Percentiles rank a stretch among this genome's conserved stretches.
These are phyloP conservation scores for Agrocybe chaxingu DNA, from an alignment of 768 basidiomycete genomes.

Conservation along the genomic window DNA sequence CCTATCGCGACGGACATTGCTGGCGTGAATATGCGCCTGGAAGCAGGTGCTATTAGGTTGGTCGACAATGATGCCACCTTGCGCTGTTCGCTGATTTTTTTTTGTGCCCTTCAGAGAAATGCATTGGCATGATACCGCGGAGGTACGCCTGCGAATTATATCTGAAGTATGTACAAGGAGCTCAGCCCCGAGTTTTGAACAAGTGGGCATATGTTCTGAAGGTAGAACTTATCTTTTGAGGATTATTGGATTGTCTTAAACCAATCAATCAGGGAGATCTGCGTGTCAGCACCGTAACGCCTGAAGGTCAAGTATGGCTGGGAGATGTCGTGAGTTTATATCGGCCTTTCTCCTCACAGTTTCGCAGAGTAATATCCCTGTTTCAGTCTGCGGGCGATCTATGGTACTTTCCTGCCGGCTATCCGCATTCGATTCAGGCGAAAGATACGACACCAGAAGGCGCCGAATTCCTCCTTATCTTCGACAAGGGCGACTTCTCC, in stretches of 20 bases:
- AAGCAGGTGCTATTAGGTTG: conserved; percentile 49
- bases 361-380: background rate
- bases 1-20: conserved; percentile 43
- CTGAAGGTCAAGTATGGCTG: conserved; percentile 48
- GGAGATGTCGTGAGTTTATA: conserved; percentile 45
- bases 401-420: conserved; percentile 60
- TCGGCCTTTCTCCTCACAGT: background rate
- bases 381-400: conserved; percentile 35
- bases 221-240: conserved; percentile 13
- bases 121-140: conserved; percentile 54
- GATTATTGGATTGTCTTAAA: conserved; percentile 1
- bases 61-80: background rate
- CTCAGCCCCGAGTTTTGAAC: background rate
- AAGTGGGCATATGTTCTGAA: conserved; percentile 55
- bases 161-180: background rate
- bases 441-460: conserved; percentile 43
- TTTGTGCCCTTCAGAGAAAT: conserved; percentile 34
- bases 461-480: conserved; percentile 51
- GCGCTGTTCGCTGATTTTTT: background rate
- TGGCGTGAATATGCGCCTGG: conserved; percentile 56
- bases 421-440: conserved; percentile 55
- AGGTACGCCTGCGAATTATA: conserved; percentile 23
- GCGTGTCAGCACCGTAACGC: conserved; percentile 48
- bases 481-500: conserved; percentile 41
- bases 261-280: conserved; percentile 32